Base-by-base conservation (phyloP, 371 early-diverging fungal species). In the Dinochytrium kinnereticum region DNA sequence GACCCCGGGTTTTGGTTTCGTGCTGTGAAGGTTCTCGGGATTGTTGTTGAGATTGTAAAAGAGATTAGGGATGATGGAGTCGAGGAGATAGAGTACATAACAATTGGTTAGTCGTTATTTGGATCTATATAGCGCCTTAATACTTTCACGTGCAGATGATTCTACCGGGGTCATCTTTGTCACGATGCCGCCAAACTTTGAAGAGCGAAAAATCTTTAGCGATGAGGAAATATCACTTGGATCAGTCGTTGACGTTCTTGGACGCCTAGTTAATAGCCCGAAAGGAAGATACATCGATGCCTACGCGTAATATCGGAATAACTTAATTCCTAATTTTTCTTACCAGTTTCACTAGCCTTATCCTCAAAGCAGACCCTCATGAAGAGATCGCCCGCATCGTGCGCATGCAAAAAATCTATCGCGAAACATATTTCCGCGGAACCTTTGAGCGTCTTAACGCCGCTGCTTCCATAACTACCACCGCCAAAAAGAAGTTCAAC, bases 1-100 rank as follows among this genome's bases (percentile, higher is more conserved):
- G 34, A 61, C 34, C 61, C 34, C 61, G 7, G n/a, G 26, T 55
- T 55, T 37, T 61, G 30, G 61, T 61, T 61, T 37, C 3, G 61
- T 21, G 30, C 34, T 2, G 61, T 61, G 34, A 61, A 61, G 61
- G 34, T 61, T 13, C 37, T 33, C 17, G 61, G 61, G 36, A 24
- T 61, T 3, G 61, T 61, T 34, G 61, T 61, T 28, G 61, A 61
- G 7, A 17, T 61, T 13, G 61, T 33, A 36, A n/a, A n/a, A n/a
- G n/a, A n/a, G n/a, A n/a, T n/a, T n/a, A n/a, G n/a, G n/a, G n/a
- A n/a, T n/a, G n/a, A n/a, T n/a, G n/a, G n/a, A n/a, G n/a, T n/a
- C n/a, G n/a, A n/a, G n/a, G n/a, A n/a, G n/a, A n/a, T n/a, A n/a
- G n/a, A n/a, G n/a, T n/a, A n/a, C n/a, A n/a, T n/a, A n/a, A n/a